Percentiles rank a stretch among this genome's conserved stretches.
These are phyloP conservation scores for Spinellus fusiger DNA, from an alignment of 192 early-diverging fungal species.

Conservation along the genomic window DNA sequence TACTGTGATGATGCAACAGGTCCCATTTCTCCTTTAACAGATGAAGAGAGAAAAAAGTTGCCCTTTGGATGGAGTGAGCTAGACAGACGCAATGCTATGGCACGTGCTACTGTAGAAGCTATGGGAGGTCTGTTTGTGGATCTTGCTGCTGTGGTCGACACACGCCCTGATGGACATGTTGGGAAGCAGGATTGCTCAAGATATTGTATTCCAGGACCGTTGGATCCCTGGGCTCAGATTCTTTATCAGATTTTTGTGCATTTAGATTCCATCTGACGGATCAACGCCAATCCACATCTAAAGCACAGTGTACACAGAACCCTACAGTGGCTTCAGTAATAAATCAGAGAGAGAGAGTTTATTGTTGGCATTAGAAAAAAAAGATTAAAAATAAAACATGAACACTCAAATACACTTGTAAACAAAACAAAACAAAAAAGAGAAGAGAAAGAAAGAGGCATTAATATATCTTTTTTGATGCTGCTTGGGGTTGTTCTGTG, in stretches of 20 bases:
- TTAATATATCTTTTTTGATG: no score
- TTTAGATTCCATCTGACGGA: not conserved
- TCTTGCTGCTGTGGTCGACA: slow-evolving; percentile 36
- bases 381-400: no score
- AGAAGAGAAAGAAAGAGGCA: no score
- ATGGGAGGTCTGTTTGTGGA: slow-evolving; percentile 49
- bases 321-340: no score
- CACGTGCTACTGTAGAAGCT: slow-evolving; percentile 40
- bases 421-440: no score
- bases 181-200: slow-evolving; percentile 50
- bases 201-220: slow-evolving; percentile 51
- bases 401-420: no score
- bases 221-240: slow-evolving; percentile 39
- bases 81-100: slow-evolving; percentile 42
- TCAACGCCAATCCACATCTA: not conserved
- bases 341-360: no score
- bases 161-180: slow-evolving; percentile 47
- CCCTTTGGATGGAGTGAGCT: slow-evolving; percentile 35
- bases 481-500: not conserved
- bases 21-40: slow-evolving; percentile 30
- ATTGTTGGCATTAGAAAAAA: no score
- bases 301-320: no score
- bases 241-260: slow-evolving; percentile 29
- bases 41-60: slow-evolving; percentile 26
- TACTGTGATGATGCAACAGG: slow-evolving; percentile 35